Evolutionary conservation across 257 asterid genomes (phyloP), one percentile per base, ranked within the genome.

Genomic region (Ehretia macrophylla): DNA sequence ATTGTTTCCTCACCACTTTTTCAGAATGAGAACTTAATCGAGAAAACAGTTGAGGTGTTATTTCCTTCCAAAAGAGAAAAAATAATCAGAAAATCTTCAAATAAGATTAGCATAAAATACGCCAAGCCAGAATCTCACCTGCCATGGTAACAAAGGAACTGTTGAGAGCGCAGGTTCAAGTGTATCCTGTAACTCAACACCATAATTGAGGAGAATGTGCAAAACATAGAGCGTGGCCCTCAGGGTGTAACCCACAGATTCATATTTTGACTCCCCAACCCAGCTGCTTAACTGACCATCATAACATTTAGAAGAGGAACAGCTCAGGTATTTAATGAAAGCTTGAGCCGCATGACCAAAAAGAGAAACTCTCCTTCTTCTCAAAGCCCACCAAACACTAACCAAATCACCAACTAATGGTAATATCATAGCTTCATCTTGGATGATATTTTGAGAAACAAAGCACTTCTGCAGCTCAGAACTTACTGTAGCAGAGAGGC

Each of bases 131-230:
- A 45, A 51, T 17, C 77, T 72, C 78, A 89, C 99, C 96, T 93
- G 97, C 99, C 96, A 93, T 55, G 97, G 97, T 68, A 83, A 77
- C 81, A 93, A 72, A 69, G 99, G 97, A 69, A 85, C 95, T 71
- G 77, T 79, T 20, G 86, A 84, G 47, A 93, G 91, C 64, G 91
- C 87, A 62, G 90, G 85, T 71, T 82, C 94, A 71, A 93, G 87
- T 57, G 71, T 80, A 73, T 86, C 97, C 56, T 79, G 75, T 72
- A 89, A 76, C 85, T 92, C 96, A 59, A 77, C 83, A 46, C 99
- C 99, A 68, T 84, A 93, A 76, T 79, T 86, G 70, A 93, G 95
- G 69, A 93, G 90, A 85, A 89, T 89, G 66, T 83, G 76, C 72
- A 88, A 70, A 63, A 93, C 91, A 58, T 83, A 78, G 19, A 89